These are phyloP conservation scores for Huntiella bhutanensis DNA, from an alignment of 2,329 filamentous ascomycete genomes.

Conservation along the genomic window DNA sequence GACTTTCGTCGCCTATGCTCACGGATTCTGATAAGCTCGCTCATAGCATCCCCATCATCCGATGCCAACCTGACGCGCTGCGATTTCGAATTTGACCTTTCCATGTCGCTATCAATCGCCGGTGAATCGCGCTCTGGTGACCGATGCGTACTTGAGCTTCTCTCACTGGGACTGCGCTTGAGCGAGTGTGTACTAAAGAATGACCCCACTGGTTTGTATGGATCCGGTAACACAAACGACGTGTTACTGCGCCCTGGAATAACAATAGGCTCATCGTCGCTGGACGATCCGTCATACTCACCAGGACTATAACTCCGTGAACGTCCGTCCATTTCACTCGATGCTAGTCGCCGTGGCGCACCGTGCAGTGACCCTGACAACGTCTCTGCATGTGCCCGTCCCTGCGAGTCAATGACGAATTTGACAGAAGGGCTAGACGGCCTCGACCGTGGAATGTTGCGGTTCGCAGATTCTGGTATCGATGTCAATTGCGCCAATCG, in stretches of 20 bases:
- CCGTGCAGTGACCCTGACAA: background rate
- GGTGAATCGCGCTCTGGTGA: constrained; percentile 12
- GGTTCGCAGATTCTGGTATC: constrained; percentile 32
- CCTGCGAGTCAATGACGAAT: constrained; percentile 44
- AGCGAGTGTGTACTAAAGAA: constrained; percentile 23
- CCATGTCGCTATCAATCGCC: constrained; percentile 36
- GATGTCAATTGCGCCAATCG: constrained; percentile 33
- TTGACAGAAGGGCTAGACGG: constrained; percentile 39
- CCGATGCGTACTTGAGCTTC: constrained; percentile 23
- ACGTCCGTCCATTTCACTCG: constrained; percentile 9
- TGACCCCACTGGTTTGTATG: constrained; percentile 28
- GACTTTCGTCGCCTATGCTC: constrained; percentile 29
- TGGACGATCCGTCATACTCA: constrained; percentile 36
- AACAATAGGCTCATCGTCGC: constrained; percentile 45
- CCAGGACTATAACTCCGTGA: constrained; percentile 10
- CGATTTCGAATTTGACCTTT: constrained; percentile 16
- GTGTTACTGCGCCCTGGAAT: constrained; percentile 37
- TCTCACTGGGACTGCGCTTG: constrained; percentile 30
- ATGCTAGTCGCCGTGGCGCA: constrained; percentile 1
- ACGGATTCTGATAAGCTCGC: constrained; percentile 39
- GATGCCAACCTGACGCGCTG: constrained; percentile 7
- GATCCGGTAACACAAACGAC: constrained; percentile 35
- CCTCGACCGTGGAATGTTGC: constrained; percentile 22
- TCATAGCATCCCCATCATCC: constrained; percentile 36
- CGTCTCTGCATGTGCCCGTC: constrained; percentile 37